Conservation (phyloP, 495 filamentous ascomycete species). For the Trichodelitschia bisporula region DNA sequence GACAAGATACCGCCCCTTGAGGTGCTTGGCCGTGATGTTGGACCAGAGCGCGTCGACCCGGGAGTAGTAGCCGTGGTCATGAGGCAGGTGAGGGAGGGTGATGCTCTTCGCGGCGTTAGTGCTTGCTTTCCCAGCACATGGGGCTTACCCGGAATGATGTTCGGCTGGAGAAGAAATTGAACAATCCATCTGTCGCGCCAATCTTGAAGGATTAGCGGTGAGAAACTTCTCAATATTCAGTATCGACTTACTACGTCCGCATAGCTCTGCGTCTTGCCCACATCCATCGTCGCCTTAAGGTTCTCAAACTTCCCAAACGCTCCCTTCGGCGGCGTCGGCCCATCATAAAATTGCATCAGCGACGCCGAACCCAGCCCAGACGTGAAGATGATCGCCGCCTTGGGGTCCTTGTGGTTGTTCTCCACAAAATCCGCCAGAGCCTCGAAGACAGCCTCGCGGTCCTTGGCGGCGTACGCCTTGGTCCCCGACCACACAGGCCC, state of each 20-base stretch:
- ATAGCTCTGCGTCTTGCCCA: background rate
- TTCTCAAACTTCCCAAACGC: background rate
- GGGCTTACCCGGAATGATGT: background rate
- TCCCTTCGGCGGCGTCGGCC: background rate
- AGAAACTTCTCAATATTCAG: background rate
- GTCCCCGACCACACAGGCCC: background rate
- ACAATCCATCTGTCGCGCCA: background rate
- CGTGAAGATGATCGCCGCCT: background rate
- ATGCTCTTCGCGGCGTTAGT: background rate
- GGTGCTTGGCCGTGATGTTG: background rate
- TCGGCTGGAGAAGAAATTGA: background rate
- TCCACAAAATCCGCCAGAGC: background rate
- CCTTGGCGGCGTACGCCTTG: background rate
- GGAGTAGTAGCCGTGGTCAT: background rate
- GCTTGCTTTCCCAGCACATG: background rate
- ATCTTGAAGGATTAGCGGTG: background rate
- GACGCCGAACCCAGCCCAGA: too few relatives aligned
- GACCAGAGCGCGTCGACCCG: background rate
- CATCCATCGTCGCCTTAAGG: background rate
- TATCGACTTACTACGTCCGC: background rate
- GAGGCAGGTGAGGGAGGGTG: background rate
- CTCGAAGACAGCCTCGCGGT: background rate
- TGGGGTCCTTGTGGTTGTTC: background rate
- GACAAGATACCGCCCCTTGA: background rate
- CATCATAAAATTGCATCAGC: background rate